Evolutionary conservation across 352 stramenopile species (phyloP), one percentile per base, ranked within the genome.

Genomic region (Blastocystis sp.): DNA sequence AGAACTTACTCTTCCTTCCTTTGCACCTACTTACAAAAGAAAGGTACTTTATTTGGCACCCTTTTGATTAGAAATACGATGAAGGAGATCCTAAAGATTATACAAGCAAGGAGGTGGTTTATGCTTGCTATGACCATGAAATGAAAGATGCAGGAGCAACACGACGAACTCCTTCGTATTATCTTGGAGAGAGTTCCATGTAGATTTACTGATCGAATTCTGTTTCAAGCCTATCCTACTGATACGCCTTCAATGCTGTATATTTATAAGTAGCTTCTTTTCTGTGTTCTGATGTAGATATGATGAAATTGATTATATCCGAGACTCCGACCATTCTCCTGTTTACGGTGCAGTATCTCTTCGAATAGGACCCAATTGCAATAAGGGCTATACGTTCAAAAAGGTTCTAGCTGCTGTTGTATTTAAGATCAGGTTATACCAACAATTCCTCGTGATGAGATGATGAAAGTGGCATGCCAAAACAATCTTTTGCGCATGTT

Each of bases 191-290:
- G 3, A 6, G 18, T 77, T 15, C 61, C 5, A 77, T 9, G 20
- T 88, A 88, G 77, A 4, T 88, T 76, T 54, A 88, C 77, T 9
- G 77, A 88, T 34, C 77, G 77, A 23, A 88, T 88, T 56, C 0
- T 88, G 23, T 88, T 76, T 39, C 41, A 69, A 54, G 26, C 77
- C 6, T 88, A 68, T 77, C 43, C 45, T 13, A 53, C 62, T 37
- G 43, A 76, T 20, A 18, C 34, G 29, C 55, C 61, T 18, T 88
- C 62, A 11, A 88, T 76, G 66, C 43, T 79, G 3, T 88, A 62
- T 29, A 43, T 88, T 6, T 77, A 68, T 15, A 88, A 64, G 77
- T 88, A n/a, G 18, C 13, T 20, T 6, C 70, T 76, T 18, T 11
- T 34, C 13, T 3, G 55, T 20, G 1, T 23, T 53, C 5, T 13